Conservation (phyloP, 1,284 basidiomycete species). For the Trichosporon coremiiforme region DNA sequence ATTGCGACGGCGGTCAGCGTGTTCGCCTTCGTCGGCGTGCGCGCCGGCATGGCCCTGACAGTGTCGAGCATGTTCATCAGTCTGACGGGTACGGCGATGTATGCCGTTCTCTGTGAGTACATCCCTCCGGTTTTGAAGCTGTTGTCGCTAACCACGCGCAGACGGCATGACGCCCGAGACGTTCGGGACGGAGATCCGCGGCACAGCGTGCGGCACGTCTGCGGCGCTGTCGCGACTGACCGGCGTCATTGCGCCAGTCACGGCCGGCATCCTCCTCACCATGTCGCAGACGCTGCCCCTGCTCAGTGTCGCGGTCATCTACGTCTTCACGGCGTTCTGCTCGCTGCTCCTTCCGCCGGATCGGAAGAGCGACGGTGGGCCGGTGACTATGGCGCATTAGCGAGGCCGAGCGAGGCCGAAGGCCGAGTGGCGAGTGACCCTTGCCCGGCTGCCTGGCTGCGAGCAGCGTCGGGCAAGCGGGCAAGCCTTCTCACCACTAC, state of each 20-base stretch:
- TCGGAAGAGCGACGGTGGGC: neutral
- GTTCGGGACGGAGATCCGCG: constrained; percentile 78
- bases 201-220: constrained; percentile 87
- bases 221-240: constrained; percentile 87
- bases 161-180: constrained; percentile 85
- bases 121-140: neutral
- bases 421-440: too few relatives aligned
- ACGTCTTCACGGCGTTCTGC: constrained; percentile 68
- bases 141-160: constrained; percentile 29
- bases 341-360: constrained; percentile 63
- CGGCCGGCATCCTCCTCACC: constrained; percentile 77
- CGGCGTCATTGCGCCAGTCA: constrained; percentile 84
- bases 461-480: neutral
- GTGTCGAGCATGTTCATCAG: constrained; percentile 77
- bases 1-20: constrained; percentile 79
- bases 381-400: constrained; percentile 11
- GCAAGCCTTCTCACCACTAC: neutral
- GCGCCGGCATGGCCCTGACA: constrained; percentile 67
- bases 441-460: too few relatives aligned
- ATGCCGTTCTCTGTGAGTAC: constrained; percentile 81
- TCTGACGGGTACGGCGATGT: constrained; percentile 84
- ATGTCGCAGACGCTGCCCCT: constrained; percentile 75
- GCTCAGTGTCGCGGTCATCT: constrained; percentile 71
- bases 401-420: neutral
- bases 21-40: constrained; percentile 69